A percentile compares a stretch with the other conserved stretches of the same genome.
These are phyloP conservation scores for Quillaja saponaria DNA, from an alignment of 306 rosid genomes.

Conservation along the genomic window DNA sequence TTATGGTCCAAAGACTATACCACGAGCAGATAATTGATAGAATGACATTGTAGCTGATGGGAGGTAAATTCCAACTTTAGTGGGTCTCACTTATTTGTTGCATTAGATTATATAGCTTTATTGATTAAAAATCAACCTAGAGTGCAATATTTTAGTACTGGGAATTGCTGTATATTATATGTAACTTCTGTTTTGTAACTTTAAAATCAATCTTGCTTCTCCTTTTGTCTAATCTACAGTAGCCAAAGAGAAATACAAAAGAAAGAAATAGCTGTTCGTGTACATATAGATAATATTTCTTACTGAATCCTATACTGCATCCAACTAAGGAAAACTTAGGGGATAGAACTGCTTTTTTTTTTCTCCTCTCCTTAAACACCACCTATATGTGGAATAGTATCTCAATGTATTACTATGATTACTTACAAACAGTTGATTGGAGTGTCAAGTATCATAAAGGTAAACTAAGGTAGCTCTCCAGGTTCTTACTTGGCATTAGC, in stretches of 20 bases:
- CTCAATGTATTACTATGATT: no score
- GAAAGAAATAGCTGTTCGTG: conserved; percentile 25
- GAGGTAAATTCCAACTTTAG: not conserved
- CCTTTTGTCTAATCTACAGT: no score
- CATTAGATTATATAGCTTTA: not conserved
- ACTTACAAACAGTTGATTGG: no score
- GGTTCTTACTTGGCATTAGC: conserved; percentile 1
- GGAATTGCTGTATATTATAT: no score
- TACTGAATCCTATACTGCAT: not conserved
- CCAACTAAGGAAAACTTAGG: not conserved
- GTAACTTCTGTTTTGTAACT: no score
- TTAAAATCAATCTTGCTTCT: no score
- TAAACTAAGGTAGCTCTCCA: not conserved
- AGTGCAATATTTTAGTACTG: no score
- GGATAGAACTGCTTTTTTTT: not conserved
- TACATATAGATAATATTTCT: conserved; percentile 13
- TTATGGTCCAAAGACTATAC: not conserved
- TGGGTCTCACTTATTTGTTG: not conserved
- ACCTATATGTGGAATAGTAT: conserved; percentile 23
- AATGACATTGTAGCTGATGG: not conserved
- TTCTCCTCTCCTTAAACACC: conserved; percentile 19
- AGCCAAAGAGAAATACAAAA: conserved; percentile 20
- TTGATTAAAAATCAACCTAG: conserved; percentile 5
- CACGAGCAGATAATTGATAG: not conserved
- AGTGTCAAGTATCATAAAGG: no score